Evolutionary conservation across 2,329 filamentous ascomycete genomes (phyloP).

Genomic region (Apiospora saccharicola): DNA sequence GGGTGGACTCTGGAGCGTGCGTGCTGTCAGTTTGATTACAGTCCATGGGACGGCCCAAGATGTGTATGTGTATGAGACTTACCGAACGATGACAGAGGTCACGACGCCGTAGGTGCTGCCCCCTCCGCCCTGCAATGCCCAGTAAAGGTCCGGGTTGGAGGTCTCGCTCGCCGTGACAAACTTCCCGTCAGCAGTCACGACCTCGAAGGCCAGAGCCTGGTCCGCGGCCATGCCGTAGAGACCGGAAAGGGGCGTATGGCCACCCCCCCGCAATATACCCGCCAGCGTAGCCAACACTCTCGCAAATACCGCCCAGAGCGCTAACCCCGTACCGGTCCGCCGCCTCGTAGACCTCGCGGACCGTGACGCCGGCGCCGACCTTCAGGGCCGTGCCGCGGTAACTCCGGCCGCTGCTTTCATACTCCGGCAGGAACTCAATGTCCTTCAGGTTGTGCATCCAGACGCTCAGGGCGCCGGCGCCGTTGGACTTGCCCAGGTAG

Average conservation of each 20-base stretch:
- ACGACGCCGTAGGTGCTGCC: conserved; percentile 55
- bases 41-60: neutral
- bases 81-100: conserved; percentile 48
- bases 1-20: conserved; percentile 44
- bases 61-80: conserved; percentile 20
- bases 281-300: conserved; percentile 59
- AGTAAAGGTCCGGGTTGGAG: conserved; percentile 57
- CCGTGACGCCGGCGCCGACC: conserved; percentile 62
- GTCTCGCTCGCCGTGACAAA: conserved; percentile 52
- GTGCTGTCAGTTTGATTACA: conserved; percentile 25
- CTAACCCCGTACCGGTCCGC: conserved; percentile 54
- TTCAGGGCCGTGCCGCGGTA: conserved; percentile 60
- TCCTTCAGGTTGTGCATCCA: conserved; percentile 48
- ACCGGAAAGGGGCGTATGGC: conserved; percentile 60
- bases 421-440: conserved; percentile 43
- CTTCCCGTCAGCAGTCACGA: conserved; percentile 56
- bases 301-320: conserved; percentile 62
- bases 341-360: conserved; percentile 59
- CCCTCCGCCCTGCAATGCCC: conserved; percentile 51
- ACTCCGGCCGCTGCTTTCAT: conserved; percentile 36
- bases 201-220: conserved; percentile 56
- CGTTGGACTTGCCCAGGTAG: conserved; percentile 51
- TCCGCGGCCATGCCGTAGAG: conserved; percentile 60
- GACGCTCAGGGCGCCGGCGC: conserved; percentile 48
- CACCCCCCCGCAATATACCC: conserved; percentile 57